Evolutionary conservation across 176 grass and related monocot species (phyloP), one percentile per base, ranked within the genome.

Genomic region (Saccharum officinarum): DNA sequence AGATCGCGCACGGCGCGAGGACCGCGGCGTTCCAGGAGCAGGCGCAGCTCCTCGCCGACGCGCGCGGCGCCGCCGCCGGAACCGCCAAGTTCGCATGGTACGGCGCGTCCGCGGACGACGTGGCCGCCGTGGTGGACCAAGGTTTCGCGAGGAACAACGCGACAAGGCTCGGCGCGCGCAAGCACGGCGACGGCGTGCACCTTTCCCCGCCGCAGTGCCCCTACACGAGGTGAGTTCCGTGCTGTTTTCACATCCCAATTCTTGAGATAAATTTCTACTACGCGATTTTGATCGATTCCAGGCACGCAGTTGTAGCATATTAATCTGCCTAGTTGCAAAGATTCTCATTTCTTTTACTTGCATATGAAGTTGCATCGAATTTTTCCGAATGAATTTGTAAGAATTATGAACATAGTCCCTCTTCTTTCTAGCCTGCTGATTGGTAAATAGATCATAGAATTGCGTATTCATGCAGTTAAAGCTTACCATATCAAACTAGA

Each of bases 51-150:
- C 78, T 93, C 15, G 87, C 71, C 55, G 50, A 71, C 7, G 69
- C 67, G 65, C 86, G 90, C 71, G 86, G 88, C 30, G 83, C 61
- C 22, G 85, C 54, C 46, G 73, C 75, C 0, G 86, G 47, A 37
- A 74, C 44, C 26, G 38, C 91, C 52, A 95, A 81, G 75, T 94
- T 94, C 59, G 93, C 86, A 0, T 98, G 97, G 97, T 96, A 87
- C 73, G 91, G 89, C 2, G 88, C 86, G 3, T 63, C 92, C 2
- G 52, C 64, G 59, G 86, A 37, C 54, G 89, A 98, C 46, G 61
- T 96, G 61, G 70, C 86, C 10, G 69, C 83, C 2, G 74, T 88
- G 41, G 75, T 92, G 47, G 84, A 80, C 4, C 77, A 84, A 14
- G 91, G 91, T 0, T 88, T 98, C 73, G 85, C 75, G 1, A 84